Conservation (phyloP, 306 rosid species). For the Castanea mollissima region DNA sequence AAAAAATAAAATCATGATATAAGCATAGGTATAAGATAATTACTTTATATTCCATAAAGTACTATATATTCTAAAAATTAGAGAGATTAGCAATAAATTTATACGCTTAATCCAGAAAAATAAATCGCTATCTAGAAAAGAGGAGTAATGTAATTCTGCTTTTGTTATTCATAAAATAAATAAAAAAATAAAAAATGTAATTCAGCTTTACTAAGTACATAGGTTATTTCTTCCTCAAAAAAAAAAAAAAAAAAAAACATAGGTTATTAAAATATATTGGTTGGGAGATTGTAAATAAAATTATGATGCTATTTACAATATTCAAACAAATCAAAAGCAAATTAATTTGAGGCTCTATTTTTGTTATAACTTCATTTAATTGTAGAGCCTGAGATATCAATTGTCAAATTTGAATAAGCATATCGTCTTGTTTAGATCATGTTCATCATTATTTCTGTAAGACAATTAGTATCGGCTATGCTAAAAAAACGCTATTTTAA, state of each 20-base stretch:
- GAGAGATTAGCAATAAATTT: background rate
- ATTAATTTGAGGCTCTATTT: background rate
- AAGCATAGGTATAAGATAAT: background rate
- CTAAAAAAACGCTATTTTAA: too few species aligned
- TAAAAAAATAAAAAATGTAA: too few species aligned
- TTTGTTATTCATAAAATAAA: too few species aligned
- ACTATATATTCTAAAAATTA: background rate
- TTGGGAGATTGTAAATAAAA: background rate
- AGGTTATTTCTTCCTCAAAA: background rate
- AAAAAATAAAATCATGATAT: background rate
- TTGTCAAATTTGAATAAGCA: background rate
- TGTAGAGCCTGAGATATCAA: background rate
- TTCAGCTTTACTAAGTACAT: background rate
- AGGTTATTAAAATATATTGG: background rate
- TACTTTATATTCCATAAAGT: background rate
- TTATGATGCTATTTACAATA: background rate
- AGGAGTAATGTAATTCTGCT: background rate
- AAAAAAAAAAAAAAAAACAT: too few species aligned
- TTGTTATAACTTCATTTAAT: background rate
- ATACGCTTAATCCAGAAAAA: background rate
- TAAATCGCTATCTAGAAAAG: background rate
- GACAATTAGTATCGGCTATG: too few species aligned
- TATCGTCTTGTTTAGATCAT: background rate
- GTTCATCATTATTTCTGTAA: background rate
- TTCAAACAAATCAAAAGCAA: background rate